Conservation (phyloP, 2,329 filamentous ascomycete species). For the Ceratocystis destructans region DNA sequence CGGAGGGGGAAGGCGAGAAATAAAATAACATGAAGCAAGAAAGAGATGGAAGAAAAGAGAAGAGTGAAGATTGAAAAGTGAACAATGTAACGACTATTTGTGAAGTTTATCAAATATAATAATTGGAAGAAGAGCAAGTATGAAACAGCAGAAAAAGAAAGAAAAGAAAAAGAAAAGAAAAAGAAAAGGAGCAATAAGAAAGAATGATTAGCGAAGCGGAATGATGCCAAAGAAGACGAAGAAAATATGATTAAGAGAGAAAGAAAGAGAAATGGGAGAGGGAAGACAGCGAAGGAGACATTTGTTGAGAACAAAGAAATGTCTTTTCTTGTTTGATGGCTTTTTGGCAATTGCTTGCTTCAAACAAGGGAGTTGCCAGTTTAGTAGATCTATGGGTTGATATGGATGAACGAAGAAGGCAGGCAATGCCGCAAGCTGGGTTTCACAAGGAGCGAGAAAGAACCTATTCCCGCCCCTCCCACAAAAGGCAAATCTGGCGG, state of each 20-base stretch:
- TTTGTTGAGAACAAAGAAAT: neutral
- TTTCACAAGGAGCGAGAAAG: neutral
- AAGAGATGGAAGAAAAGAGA: neutral
- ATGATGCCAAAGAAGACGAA: no score
- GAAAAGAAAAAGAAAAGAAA: neutral
- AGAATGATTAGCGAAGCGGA: no score
- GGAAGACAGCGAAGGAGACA: neutral
- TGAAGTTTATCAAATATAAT: no score
- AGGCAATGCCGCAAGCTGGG: neutral
- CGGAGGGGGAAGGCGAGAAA: neutral
- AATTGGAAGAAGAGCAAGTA: no score
- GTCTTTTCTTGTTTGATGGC: neutral
- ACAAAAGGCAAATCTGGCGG: no score
- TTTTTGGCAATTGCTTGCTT: neutral
- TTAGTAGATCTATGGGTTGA: neutral
- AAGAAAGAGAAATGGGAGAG: no score
- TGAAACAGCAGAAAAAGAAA: neutral
- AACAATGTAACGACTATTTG: no score
- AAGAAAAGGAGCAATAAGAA: neutral
- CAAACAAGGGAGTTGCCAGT: neutral
- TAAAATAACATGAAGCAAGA: neutral
- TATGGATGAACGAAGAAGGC: neutral
- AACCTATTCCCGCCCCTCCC: neutral
- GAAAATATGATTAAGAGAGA: no score
- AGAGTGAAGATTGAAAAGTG: neutral